A percentile compares a stretch with the other conserved stretches of the same genome.
phyloP scores from a whole-genome alignment of 1,284 basidiomycete genomes.

The Cutaneotrichosporon sp. region DNA sequence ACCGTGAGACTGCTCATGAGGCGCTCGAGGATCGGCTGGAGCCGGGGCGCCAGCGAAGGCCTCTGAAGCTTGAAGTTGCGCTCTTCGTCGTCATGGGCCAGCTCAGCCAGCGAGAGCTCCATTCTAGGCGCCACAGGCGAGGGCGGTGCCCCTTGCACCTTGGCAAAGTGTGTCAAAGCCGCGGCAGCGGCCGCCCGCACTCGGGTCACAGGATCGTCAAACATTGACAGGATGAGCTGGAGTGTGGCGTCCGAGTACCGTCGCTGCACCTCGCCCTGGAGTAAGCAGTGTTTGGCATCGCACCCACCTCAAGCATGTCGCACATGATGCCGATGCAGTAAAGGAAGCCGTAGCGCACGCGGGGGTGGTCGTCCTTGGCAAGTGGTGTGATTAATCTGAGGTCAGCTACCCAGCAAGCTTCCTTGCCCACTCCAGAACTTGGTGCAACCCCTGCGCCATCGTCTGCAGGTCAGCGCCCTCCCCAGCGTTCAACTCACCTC shows the following conservation, averaged over 20 bases:
- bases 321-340: conserved; percentile 84
- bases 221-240: conserved; percentile 66
- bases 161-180: conserved; percentile 84
- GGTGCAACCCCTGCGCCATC: conserved; percentile 13
- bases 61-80: conserved; percentile 52
- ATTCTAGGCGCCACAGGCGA: not conserved
- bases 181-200: conserved; percentile 82
- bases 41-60: conserved; percentile 69
- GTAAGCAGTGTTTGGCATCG: conserved; percentile 1
- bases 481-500: conserved; percentile 18
- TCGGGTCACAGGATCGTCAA: conserved; percentile 72
- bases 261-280: conserved; percentile 37
- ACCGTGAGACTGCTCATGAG: conserved; percentile 14
- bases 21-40: conserved; percentile 53
- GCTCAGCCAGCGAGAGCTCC: not conserved
- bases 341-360: conserved; percentile 79
- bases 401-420: conserved; percentile 59
- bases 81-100: not conserved
- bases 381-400: conserved; percentile 71
- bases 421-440: conserved; percentile 14
- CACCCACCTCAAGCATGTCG: conserved; percentile 66
- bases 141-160: conserved; percentile 59
- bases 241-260: conserved; percentile 53
- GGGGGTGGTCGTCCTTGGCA: conserved; percentile 73
- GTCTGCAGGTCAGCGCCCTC: conserved; percentile 2